These are phyloP conservation scores for Monilinia laxa DNA, from an alignment of 2,329 filamentous ascomycete species.

Conservation along the genomic window DNA sequence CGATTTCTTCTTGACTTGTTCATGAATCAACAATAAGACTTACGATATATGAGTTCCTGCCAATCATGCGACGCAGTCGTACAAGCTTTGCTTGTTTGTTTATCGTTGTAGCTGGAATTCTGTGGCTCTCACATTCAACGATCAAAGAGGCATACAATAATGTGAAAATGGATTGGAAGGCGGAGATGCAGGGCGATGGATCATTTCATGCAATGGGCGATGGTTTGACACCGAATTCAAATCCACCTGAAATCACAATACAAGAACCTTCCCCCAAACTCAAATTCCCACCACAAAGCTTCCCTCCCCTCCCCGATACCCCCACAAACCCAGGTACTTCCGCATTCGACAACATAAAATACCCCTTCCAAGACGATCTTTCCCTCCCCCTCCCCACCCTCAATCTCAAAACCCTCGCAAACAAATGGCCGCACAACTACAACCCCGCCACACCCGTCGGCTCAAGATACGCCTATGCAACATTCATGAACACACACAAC, in stretches of 20 bases:
- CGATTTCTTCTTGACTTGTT: no score
- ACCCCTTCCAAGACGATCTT: slow-evolving; percentile 20
- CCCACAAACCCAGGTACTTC: background rate
- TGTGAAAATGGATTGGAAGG: background rate
- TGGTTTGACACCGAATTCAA: background rate
- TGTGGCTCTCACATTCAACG: slow-evolving; percentile 3
- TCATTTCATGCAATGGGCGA: background rate
- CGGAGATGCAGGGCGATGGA: no score
- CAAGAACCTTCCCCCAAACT: background rate
- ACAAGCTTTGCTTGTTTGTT: slow-evolving; percentile 8
- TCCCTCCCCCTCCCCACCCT: slow-evolving; percentile 4
- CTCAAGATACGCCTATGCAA: slow-evolving; percentile 22
- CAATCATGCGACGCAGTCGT: slow-evolving; percentile 8
- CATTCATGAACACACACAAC: slow-evolving; percentile 26
- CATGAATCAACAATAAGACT: no score
- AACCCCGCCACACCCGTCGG: slow-evolving; percentile 44
- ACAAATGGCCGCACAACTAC: slow-evolving; percentile 21
- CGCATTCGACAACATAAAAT: slow-evolving; percentile 18
- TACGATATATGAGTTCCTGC: no score
- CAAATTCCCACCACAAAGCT: background rate
- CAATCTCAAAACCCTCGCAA: background rate
- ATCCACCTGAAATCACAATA: background rate
- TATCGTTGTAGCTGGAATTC: background rate
- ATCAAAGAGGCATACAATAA: background rate
- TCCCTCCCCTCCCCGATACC: background rate